Evolutionary conservation across 1,284 basidiomycete genomes (phyloP).

Genomic region (Cryptococcus sp.): DNA sequence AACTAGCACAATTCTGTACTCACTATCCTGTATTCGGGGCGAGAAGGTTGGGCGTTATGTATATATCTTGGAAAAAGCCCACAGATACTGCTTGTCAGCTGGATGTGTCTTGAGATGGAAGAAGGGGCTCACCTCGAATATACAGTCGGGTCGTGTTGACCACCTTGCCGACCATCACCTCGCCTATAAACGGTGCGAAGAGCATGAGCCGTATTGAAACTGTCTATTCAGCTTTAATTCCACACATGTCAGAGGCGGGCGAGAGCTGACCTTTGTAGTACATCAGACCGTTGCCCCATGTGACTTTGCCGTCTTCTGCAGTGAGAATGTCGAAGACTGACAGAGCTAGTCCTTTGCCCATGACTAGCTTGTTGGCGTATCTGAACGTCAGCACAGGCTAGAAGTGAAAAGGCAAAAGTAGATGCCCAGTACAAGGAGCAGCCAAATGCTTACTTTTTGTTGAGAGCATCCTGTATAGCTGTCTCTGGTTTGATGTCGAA

Average conservation of each 20-base stretch:
- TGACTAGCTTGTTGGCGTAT: constrained; percentile 88
- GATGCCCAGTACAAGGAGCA: too few relatives aligned
- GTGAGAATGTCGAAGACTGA: constrained; percentile 80
- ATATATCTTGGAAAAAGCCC: constrained; percentile 92
- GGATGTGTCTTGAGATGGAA: neutral
- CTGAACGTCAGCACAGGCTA: constrained; percentile 48
- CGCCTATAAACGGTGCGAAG: constrained; percentile 84
- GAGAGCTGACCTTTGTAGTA: constrained; percentile 77
- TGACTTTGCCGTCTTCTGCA: constrained; percentile 82
- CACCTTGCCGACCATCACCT: constrained; percentile 84
- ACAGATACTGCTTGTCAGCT: constrained; percentile 57
- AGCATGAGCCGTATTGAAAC: constrained; percentile 86
- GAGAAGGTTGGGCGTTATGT: constrained; percentile 62
- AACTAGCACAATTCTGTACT: neutral
- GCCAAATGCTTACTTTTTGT: constrained; percentile 38
- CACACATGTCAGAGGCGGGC: neutral
- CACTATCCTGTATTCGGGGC: constrained; percentile 50
- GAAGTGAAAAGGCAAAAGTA: too few relatives aligned
- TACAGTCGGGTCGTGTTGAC: constrained; percentile 76
- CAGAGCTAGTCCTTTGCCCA: constrained; percentile 84
- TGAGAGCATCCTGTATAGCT: constrained; percentile 43
- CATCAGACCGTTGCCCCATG: constrained; percentile 89
- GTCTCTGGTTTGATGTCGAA: constrained; percentile 39
- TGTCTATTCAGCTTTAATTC: constrained; percentile 43
- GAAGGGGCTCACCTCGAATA: constrained; percentile 66